Base-by-base conservation (phyloP, 192 early-diverging fungal genomes). In the Mortierella alpina region DNA sequence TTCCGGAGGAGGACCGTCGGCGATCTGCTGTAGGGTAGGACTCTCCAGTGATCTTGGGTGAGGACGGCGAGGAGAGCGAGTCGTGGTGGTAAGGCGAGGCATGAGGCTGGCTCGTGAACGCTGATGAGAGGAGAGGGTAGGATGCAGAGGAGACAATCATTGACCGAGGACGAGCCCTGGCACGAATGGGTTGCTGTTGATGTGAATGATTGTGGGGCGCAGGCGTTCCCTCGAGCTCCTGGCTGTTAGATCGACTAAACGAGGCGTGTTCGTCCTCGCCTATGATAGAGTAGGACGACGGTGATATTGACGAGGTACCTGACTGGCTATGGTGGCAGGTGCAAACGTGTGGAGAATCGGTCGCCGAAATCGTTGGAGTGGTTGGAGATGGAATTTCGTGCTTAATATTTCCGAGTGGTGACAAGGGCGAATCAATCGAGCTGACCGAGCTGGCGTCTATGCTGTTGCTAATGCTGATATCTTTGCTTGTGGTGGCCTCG, bases 81-180 rank as follows among this genome's bases (percentile, higher is more conserved):
- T 75, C 66, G 12, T 56, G 68, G 59, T 68, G 55, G 60, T 50
- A 68, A 39, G 73, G 65, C 9, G 73, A 63, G 5, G 44, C 23
- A 8, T 68, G 68, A 23, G 66, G 60, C 50, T 63, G 59, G 6
- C 39, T 51, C 15, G 74, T 39, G 4, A 47, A 56, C 14, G 52
- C 68, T 11, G 70, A 40, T 1, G 59, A 70, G 13, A 18, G 7
- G 20, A 70, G n/a, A 18, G 48, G 49, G 12, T 52, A 31, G 2
- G 64, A 53, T 7, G 65, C 20, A 13, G 72, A 74, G 4, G 72
- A 45, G 11, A 69, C 48, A 15, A 76, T 46, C 74, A 69, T 69
- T 7, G 74, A 76, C 51, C 40, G 63, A 22, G 74, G 74, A 7
- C 74, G 74, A 14, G 61, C 13, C 8, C 58, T 63, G 6, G 17